Conservation (phyloP, 1,284 basidiomycete genomes). For the Pseudozyma hubeiensis region DNA sequence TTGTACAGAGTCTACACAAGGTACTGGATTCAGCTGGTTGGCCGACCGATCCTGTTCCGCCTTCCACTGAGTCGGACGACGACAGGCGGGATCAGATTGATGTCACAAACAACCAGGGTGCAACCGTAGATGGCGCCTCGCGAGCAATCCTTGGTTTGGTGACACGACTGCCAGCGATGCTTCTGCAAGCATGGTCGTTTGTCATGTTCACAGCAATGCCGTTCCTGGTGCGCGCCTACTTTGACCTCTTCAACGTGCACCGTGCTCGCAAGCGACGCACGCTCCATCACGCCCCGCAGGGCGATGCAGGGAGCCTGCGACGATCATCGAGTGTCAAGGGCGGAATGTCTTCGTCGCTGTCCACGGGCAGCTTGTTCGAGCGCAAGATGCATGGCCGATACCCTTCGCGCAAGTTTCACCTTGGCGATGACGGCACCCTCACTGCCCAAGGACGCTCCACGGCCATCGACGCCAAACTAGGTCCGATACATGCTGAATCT, state of each 20-base stretch:
- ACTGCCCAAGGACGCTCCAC: conserved; percentile 11
- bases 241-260: conserved; percentile 49
- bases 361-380: conserved; percentile 33
- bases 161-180: conserved; percentile 17
- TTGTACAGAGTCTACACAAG: conserved; percentile 50
- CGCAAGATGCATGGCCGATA: conserved; percentile 49
- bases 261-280: conserved; percentile 23
- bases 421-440: conserved; percentile 15
- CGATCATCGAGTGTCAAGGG: conserved; percentile 9
- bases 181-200: conserved; percentile 32
- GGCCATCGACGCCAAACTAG: conserved; percentile 8
- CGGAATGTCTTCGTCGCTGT: conserved; percentile 23
- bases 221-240: conserved; percentile 30
- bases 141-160: conserved; percentile 4
- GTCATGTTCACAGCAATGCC: conserved; percentile 25
- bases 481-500: neutral
- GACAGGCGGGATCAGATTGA: neutral
- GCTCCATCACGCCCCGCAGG: neutral
- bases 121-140: neutral
- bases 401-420: conserved; percentile 38
- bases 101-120: neutral
- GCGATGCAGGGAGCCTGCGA: neutral
- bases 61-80: neutral
- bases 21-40: conserved; percentile 33
- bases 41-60: conserved; percentile 15